These are phyloP conservation scores for Mycena venus DNA, from an alignment of 768 basidiomycete species.

Conservation along the genomic window DNA sequence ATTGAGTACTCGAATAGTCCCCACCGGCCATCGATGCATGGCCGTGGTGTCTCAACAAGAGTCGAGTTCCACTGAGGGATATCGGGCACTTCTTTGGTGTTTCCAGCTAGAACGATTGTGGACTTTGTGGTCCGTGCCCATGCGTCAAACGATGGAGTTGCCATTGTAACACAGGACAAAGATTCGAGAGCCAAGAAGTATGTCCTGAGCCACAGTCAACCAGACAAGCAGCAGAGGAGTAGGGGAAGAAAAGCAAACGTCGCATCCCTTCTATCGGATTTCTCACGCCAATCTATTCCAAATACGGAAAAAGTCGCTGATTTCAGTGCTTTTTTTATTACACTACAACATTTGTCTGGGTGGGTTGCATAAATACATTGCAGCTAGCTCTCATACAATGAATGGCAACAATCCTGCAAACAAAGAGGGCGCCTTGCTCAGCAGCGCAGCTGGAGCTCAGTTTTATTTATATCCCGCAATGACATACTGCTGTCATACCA, in stretches of 20 bases:
- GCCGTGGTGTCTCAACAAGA: neutral
- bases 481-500: no score
- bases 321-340: no score
- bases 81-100: neutral
- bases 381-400: no score
- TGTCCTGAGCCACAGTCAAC: neutral
- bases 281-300: no score
- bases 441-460: no score
- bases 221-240: conserved; percentile 4
- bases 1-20: neutral
- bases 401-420: no score
- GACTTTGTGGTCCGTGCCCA: neutral
- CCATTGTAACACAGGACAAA: neutral
- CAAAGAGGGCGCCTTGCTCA: no score
- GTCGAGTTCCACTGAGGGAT: neutral
- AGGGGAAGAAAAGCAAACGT: neutral
- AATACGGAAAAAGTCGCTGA: no score
- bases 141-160: neutral
- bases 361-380: no score
- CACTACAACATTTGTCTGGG: no score
- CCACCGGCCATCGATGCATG: neutral
- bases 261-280: no score
- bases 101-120: neutral
- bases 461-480: no score
- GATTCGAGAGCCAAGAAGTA: neutral